Evolutionary conservation across 495 filamentous ascomycete species (phyloP).

Genomic region (Penicillium maclennaniae): DNA sequence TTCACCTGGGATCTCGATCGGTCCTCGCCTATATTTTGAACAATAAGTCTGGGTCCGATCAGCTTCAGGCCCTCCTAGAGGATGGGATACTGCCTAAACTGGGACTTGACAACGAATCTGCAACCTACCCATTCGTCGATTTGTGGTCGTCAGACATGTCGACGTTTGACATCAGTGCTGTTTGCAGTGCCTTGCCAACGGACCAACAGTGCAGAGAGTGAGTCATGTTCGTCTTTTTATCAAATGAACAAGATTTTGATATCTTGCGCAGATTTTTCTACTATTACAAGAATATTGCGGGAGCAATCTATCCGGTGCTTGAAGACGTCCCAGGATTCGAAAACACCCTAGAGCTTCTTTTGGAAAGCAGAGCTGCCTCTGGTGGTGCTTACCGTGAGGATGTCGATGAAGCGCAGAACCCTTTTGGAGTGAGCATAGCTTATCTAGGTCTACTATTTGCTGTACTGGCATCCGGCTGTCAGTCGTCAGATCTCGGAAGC

Average conservation of each 20-base stretch:
- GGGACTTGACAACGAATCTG: slow-evolving; percentile 75
- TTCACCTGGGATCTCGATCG: slow-evolving; percentile 57
- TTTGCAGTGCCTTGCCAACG: slow-evolving; percentile 66
- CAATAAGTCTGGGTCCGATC: slow-evolving; percentile 61
- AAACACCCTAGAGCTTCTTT: slow-evolving; percentile 61
- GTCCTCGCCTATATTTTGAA: slow-evolving; percentile 58
- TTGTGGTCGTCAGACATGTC: slow-evolving; percentile 65
- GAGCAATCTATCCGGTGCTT: slow-evolving; percentile 79
- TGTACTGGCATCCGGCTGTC: slow-evolving; percentile 75
- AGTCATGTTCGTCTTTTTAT: slow-evolving; percentile 23
- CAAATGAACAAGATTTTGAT: not conserved
- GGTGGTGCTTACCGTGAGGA: slow-evolving; percentile 41
- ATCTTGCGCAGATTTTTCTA: slow-evolving; percentile 56
- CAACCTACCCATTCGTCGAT: slow-evolving; percentile 74
- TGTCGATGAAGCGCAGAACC: slow-evolving; percentile 30
- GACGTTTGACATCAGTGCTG: slow-evolving; percentile 61
- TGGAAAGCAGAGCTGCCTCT: slow-evolving; percentile 57
- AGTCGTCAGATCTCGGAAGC: slow-evolving; percentile 66
- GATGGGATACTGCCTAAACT: slow-evolving; percentile 77
- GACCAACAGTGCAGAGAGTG: slow-evolving; percentile 63
- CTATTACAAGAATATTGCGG: slow-evolving; percentile 74
- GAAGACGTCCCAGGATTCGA: slow-evolving; percentile 70
- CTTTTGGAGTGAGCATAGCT: slow-evolving; percentile 60
- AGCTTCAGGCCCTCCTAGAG: slow-evolving; percentile 62
- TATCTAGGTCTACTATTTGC: slow-evolving; percentile 72